Percentiles rank a stretch among this genome's conserved stretches.
These are phyloP conservation scores for Vitis hybrid DNA, from an alignment of 177 flowering plant genomes.

Conservation along the genomic window DNA sequence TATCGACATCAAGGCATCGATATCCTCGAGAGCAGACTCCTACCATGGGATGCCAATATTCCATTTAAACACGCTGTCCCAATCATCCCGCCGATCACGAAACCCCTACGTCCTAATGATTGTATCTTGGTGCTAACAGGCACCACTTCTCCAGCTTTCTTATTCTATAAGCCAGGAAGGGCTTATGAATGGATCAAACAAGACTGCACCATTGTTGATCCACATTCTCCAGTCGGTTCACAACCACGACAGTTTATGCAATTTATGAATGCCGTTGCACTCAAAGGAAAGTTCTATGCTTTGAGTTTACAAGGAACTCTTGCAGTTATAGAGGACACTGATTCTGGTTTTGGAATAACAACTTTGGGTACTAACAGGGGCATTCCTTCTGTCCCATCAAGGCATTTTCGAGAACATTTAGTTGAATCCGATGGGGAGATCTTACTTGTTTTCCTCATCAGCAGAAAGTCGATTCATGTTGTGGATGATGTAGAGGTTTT, in stretches of 20 bases:
- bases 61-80: not conserved
- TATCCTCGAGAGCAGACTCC: no score
- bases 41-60: no score
- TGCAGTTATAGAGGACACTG: slow-evolving; percentile 16
- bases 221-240: not conserved
- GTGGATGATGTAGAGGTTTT: slow-evolving; percentile 24
- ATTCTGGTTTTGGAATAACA: slow-evolving; percentile 1
- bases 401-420: slow-evolving; percentile 21
- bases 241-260: not conserved
- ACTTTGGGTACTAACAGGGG: slow-evolving; percentile 8
- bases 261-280: slow-evolving; percentile 14
- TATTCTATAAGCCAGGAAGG: not conserved
- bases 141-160: slow-evolving; percentile 4
- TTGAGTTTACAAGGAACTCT: slow-evolving; percentile 28
- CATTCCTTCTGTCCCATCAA: slow-evolving; percentile 17
- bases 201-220: slow-evolving; percentile 2
- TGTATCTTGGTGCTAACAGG: slow-evolving; percentile 1
- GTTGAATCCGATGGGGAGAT: slow-evolving; percentile 20
- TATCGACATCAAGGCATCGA: no score
- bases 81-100: not conserved
- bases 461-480: slow-evolving; percentile 1
- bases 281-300: slow-evolving; percentile 25
- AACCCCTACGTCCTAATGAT: no score
- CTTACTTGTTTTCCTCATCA: slow-evolving; percentile 19
- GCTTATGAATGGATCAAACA: not conserved